Base-by-base conservation (phyloP, 2,329 filamentous ascomycete species). In the Colletotrichum sp. region DNA sequence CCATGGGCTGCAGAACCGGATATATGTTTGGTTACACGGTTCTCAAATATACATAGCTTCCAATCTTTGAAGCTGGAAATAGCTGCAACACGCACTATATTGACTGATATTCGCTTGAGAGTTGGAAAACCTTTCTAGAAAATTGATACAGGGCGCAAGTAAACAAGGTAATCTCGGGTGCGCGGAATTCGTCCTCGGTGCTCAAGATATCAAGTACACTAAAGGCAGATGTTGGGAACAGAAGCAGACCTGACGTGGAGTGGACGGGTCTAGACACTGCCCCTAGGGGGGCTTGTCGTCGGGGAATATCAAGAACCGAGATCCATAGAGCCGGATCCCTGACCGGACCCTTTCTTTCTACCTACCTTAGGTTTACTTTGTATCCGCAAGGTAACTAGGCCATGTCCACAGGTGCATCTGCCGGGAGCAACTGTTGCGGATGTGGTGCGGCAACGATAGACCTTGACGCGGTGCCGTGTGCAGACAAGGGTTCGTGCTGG, bases 281-380 rank as follows among this genome's bases (percentile, higher is more conserved):
- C 36, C 36, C 36, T 18, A 16, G 36, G 36, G 32, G 30, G 60
- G 44, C 44, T 34, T 67, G 32, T 30, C 63, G 8, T 73, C 65
- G 71, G 71, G 60, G 28, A 73, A 73, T 70, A 73, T 73, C 30
- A 63, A 68, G 30, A 73, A 34, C n/a, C 66, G 71, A 69, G 57
- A 69, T 62, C 55, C 66, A 57, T 44, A 69, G 28, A 55, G 36
- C 36, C 48, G 70, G 64, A 62, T 68, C 18, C 63, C 48, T 44
- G 44, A 22, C 55, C 60, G 39, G 36, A 52, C 36, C 36, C 36
- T 66, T 48, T 44, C 26, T 32, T 48, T 28, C 26, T 22, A 13
- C 60, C 6, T 36, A 36, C 15, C 15, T 16, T 36, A 36, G 34
- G 34, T 36, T 36, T 36, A 36, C 34, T 52, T 52, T 52, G 44